Conservation (phyloP, 2,329 filamentous ascomycete species). For the Pestalotiopsis sp. region DNA sequence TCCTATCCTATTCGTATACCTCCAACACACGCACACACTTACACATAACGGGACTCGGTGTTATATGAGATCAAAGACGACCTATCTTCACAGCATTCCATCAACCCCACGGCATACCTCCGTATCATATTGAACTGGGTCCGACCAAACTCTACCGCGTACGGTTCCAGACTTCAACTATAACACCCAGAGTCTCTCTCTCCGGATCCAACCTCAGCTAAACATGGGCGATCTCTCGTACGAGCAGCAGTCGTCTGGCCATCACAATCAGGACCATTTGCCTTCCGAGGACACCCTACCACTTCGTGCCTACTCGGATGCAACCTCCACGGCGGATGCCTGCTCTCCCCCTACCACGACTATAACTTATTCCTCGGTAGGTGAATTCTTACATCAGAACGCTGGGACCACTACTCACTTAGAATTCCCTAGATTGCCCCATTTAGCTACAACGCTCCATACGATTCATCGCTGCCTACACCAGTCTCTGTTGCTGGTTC, state of each 20-base stretch:
- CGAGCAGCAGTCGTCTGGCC: conserved; percentile 19
- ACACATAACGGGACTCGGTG: background rate
- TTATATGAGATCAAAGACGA: conserved; percentile 13
- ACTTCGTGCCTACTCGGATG: conserved; percentile 20
- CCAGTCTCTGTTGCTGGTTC: conserved; percentile 52
- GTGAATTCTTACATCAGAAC: conserved; percentile 14
- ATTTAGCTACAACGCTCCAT: conserved; percentile 39
- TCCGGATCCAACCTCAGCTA: conserved; percentile 12
- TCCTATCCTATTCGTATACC: conserved; percentile 8
- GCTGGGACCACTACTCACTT: conserved; percentile 16
- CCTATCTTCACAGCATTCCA: conserved; percentile 27
- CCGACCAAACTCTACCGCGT: conserved; percentile 14
- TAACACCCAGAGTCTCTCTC: conserved; percentile 14
- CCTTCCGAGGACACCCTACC: conserved; percentile 21
- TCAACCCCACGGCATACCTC: conserved; percentile 17
- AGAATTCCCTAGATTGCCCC: conserved; percentile 31
- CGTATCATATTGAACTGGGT: conserved; percentile 10
- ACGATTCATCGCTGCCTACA: conserved; percentile 49
- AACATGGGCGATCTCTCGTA: conserved; percentile 29
- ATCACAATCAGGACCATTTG: conserved; percentile 23
- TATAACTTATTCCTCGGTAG: conserved; percentile 28
- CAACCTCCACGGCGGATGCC: conserved; percentile 24
- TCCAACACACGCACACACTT: background rate
- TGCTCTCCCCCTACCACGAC: conserved; percentile 28
- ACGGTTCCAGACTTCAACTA: conserved; percentile 18